Percentiles rank a stretch among this genome's conserved stretches.
Evolutionary conservation across 495 filamentous ascomycete genomes (phyloP).

Genomic region (Tuber borchii): DNA sequence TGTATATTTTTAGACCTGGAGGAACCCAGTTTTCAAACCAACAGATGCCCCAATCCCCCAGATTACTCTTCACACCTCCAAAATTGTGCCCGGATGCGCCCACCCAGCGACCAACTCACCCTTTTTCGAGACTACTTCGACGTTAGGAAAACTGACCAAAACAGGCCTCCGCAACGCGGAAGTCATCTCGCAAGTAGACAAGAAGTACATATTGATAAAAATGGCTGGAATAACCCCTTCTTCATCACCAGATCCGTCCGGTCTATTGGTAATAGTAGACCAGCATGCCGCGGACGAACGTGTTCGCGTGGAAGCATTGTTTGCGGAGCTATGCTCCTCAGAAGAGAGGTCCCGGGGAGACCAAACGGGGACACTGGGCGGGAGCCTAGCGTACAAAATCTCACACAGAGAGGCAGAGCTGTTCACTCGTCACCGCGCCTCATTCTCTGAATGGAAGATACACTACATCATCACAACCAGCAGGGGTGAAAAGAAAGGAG

Average conservation of each 20-base stretch:
- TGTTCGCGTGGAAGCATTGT: constrained; percentile 66
- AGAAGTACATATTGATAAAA: constrained; percentile 77
- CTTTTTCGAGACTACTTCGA: constrained; percentile 23
- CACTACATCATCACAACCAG: constrained; percentile 12
- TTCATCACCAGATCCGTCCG: constrained; percentile 5
- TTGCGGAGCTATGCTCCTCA: constrained; percentile 49
- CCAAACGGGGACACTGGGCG: not conserved
- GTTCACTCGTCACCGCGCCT: constrained; percentile 45
- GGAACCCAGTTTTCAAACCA: constrained; percentile 57
- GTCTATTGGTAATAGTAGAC: constrained; percentile 69
- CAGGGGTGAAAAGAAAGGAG: not conserved
- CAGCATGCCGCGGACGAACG: constrained; percentile 95
- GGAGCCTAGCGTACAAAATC: constrained; percentile 17
- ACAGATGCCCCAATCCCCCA: constrained; percentile 51
- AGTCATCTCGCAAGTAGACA: constrained; percentile 77
- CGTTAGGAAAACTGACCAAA: constrained; percentile 58
- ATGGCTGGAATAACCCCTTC: constrained; percentile 40
- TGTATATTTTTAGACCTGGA: constrained; percentile 46
- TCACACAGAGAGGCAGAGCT: constrained; percentile 18
- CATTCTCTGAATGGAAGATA: constrained; percentile 23
- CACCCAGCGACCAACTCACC: not conserved
- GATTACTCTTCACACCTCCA: constrained; percentile 19
- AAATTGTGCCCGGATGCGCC: not conserved
- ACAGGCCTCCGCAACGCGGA: constrained; percentile 54
- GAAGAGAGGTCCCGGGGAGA: not conserved